Conservation (phyloP, 2,329 filamentous ascomycete species). For the Ophiognomonia clavigignenti-juglandacearum region DNA sequence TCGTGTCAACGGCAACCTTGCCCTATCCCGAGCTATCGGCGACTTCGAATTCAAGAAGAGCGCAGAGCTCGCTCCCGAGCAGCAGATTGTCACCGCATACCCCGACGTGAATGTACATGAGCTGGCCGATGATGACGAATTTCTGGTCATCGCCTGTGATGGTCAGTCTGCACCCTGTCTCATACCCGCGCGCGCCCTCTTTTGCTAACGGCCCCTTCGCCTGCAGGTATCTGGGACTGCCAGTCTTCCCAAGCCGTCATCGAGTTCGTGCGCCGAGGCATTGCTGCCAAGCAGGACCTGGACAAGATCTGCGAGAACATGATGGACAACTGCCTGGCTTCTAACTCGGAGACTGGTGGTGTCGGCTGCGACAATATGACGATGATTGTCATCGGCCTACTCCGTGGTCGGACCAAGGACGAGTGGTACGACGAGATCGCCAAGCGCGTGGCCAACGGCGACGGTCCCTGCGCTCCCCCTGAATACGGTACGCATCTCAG, state of each 20-base stretch:
- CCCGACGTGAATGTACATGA: slow-evolving; percentile 93
- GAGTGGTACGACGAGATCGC: slow-evolving; percentile 98
- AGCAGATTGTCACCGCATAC: slow-evolving; percentile 96
- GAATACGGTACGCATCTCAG: slow-evolving; percentile 86
- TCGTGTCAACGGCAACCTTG: slow-evolving; percentile 95
- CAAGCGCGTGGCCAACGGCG: slow-evolving; percentile 89
- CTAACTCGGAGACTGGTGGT: slow-evolving; percentile 95
- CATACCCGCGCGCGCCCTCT: neutral
- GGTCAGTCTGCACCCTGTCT: slow-evolving; percentile 49
- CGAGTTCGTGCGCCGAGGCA: slow-evolving; percentile 93
- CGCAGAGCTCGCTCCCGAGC: slow-evolving; percentile 91
- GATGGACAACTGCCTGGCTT: slow-evolving; percentile 99
- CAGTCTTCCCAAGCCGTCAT: slow-evolving; percentile 96
- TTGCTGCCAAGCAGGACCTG: slow-evolving; percentile 92
- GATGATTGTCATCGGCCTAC: slow-evolving; percentile 84
- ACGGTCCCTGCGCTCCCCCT: slow-evolving; percentile 95
- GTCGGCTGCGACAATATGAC: slow-evolving; percentile 99
- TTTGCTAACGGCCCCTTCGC: neutral
- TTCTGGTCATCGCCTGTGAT: slow-evolving; percentile 87
- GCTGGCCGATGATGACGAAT: slow-evolving; percentile 89
- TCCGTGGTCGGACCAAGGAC: slow-evolving; percentile 89
- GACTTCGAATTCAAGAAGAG: slow-evolving; percentile 99
- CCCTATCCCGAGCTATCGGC: slow-evolving; percentile 92
- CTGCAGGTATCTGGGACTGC: slow-evolving; percentile 95
- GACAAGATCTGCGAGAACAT: slow-evolving; percentile 98